These are phyloP conservation scores for Trametes pubescens DNA, from an alignment of 1,284 basidiomycete species.

Conservation along the genomic window DNA sequence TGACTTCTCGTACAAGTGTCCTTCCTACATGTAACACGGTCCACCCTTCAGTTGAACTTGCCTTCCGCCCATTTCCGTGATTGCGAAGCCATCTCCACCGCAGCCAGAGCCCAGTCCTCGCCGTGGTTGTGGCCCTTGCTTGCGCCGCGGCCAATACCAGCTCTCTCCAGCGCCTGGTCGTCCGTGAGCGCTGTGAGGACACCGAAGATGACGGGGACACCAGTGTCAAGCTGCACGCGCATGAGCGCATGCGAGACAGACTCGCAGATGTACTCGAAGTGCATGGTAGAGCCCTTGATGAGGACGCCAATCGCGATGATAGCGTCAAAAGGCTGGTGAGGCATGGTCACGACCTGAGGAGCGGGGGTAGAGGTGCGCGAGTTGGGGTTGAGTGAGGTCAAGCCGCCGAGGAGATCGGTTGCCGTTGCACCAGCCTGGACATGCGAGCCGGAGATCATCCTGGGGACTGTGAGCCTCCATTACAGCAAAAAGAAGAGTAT, in stretches of 20 bases:
- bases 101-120: constrained; percentile 95
- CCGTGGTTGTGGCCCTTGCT: constrained; percentile 91
- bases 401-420: constrained; percentile 82
- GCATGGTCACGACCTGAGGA: constrained; percentile 49
- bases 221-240: constrained; percentile 92
- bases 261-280: constrained; percentile 99
- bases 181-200: constrained; percentile 94
- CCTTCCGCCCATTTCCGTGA: constrained; percentile 80
- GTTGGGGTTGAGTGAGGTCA: constrained; percentile 55
- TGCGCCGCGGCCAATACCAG: constrained; percentile 77
- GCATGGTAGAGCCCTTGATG: constrained; percentile 98
- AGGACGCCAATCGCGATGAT: constrained; percentile 97
- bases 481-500: not conserved
- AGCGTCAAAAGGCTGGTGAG: constrained; percentile 86
- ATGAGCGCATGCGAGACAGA: constrained; percentile 93
- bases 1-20: constrained; percentile 31
- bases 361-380: constrained; percentile 61
- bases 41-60: constrained; percentile 53
- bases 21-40: constrained; percentile 18
- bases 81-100: constrained; percentile 90
- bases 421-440: constrained; percentile 78
- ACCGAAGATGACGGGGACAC: constrained; percentile 96
- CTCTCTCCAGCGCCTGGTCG: constrained; percentile 93
- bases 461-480: constrained; percentile 40
- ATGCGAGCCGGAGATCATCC: constrained; percentile 86